Evolutionary conservation across 176 grass and related monocot species (phyloP), one percentile per base, ranked within the genome.

Genomic region (Calamus simplicifolius): DNA sequence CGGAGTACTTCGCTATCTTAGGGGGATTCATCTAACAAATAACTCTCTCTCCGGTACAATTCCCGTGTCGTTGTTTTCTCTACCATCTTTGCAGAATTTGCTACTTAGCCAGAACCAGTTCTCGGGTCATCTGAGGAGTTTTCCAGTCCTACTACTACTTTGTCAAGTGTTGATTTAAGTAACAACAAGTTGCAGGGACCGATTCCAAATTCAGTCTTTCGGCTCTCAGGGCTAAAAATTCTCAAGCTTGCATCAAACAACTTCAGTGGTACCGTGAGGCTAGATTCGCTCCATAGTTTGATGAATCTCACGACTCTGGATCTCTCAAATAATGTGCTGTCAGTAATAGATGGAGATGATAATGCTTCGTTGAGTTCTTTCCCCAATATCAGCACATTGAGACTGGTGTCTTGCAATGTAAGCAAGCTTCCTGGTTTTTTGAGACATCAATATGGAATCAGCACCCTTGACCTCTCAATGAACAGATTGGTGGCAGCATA

Each of bases 331-430:
- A 85, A 90, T 19, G 18, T 18, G 18, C 54, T 85, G 10, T 73
- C 53, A 17, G 29, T 85, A 27, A 67, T 51, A 18, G 83, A 80
- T 21, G 72, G 57, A 51, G 27, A 7, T 54, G 50, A 5, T 1
- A 72, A 57, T 63, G 69, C 67, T 68, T 72, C 31, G 2, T 29
- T 57, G 26, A 2, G 29, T 4, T 82, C 66, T 6, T 71, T 79
- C 62, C 87, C 82, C 25, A 68, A 69, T 10, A 58, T 85, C 17
- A 79, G 29, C 16, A 50, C 67, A 4, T 57, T 90, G 26, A 78
- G 68, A 8, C 64, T 90, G 65, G 78, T 21, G 27, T 82, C 63
- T 51, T 90, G 89, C 78, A 79, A 81, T 52, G 38, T 93, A 49
- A 71, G 63, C 25, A 73, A 48, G 50, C 29, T 93, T 49, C 84